Percentiles rank a stretch among this genome's conserved stretches.
Conservation (phyloP, 2,329 filamentous ascomycete genomes). For the Dryadomyces quercus-mongolicae region DNA sequence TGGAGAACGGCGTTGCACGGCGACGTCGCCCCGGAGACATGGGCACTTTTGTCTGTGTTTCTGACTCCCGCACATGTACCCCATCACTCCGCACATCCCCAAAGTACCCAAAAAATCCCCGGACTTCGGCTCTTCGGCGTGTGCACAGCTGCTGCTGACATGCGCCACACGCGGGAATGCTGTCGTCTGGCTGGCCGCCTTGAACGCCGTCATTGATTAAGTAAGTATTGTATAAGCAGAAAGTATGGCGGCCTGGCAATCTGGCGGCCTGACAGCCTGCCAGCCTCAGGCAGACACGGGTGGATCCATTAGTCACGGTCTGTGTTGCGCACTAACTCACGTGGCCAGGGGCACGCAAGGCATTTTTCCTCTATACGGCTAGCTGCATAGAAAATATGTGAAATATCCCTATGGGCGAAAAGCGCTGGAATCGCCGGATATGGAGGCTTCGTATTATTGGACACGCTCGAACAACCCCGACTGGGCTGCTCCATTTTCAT, state of each 20-base stretch:
- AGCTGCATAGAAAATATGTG: neutral
- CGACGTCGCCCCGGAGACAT: neutral
- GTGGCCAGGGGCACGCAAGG: neutral
- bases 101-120: too few relatives aligned
- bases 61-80: too few relatives aligned
- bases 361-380: neutral
- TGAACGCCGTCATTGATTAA: neutral
- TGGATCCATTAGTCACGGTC: too few relatives aligned
- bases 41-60: too few relatives aligned
- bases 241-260: too few relatives aligned
- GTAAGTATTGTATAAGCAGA: neutral
- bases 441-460: neutral
- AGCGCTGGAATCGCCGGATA: conserved; percentile 3
- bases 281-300: too few relatives aligned
- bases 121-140: too few relatives aligned
- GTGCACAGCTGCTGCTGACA: neutral
- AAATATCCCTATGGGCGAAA: neutral
- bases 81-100: too few relatives aligned
- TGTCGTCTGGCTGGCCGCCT: neutral
- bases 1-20: neutral
- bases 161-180: too few relatives aligned
- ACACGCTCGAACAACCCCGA: neutral
- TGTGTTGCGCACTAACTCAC: too few relatives aligned
- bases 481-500: neutral
- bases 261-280: too few relatives aligned